Evolutionary conservation across 2,329 filamentous ascomycete genomes (phyloP), one percentile per base, ranked within the genome.

Genomic region (Paraphoma sp.): DNA sequence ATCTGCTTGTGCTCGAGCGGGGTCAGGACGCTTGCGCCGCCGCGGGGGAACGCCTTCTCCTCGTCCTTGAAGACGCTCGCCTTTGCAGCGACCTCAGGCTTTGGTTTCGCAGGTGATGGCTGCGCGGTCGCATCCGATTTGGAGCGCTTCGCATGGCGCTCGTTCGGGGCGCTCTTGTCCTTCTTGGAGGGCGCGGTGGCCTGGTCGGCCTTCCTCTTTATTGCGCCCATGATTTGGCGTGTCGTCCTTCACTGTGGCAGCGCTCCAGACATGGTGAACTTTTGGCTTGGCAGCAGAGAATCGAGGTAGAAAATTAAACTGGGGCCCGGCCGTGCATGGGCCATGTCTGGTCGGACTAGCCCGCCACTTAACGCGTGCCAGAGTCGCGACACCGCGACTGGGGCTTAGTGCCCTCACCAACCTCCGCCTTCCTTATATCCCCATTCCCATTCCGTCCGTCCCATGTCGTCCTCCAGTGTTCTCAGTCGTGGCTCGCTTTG

Each of bases 1-100:
- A 99, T 98, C 78, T 98, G 92, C 80, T 97, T 97, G 74, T 96
- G 91, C 76, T 99, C 95, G 49, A 99, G 82, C 17, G 95, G 93
- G 1, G 95, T 97, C 73, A 99, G 81, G 50, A 97, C 84, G 72
- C 92, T 96, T 51, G 88, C 94, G 43, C 95, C 96, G 53, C 95
- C 95, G 83, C 95, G 87, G 65, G 95, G 94, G 70, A 99, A 99
- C 44, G 94, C 84, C 33, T 89, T 88, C 73, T 97, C 95, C 64
- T 98, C 95, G 64, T 95, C 89, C 75, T 81, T 81, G 66, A 87
- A 73, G 16, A 86, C 76, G 18, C 82, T 83, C 40, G 68, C 64
- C 18, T 68, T 72, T 16, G 76, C 55, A 60, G 71, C 55, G 47
- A 63, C 70, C 53, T 70, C 64, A 51, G 70, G 57, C 66, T 74